Evolutionary conservation across 352 stramenopile species (phyloP), one percentile per base, ranked within the genome.

Genomic region (Phytopythium helicoides): DNA sequence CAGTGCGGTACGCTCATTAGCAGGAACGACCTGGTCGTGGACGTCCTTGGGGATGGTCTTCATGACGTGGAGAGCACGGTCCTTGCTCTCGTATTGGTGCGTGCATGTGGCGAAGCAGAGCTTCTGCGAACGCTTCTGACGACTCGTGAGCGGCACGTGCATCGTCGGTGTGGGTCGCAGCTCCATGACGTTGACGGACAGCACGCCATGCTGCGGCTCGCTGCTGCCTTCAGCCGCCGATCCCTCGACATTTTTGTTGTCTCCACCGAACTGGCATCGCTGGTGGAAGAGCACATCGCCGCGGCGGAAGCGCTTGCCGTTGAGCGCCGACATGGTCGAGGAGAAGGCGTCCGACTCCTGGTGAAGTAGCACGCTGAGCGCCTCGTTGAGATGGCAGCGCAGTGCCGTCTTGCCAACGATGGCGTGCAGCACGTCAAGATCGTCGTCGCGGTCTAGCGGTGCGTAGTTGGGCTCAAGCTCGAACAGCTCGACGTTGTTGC

Each of bases 371-470:
- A 85, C 71, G 19, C 81, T 87, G 12, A 87, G 48, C 25, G 85
- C 71, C 26, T 87, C 76, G 38, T 85, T 85, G n/a, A 87, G 38
- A 49, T 85, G 73, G 46, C 73, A 85, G 10, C 67, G 54, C 14
- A 87, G 68, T 47, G 81, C 71, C 14, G 66, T 77, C 33, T 66
- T 72, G 39, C 66, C 71, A 22, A 85, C 51, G 12, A 85, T 37
- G 0, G 73, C 73, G 48, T 87, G 64, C 3, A 73, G 68, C 38
- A 87, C 46, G 50, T 87, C 70, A 57, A 80, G 68, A 39, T 82
- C 75, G 51, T 74, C 68, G 21, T 66, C 54, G 11, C 47, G 47
- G 16, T 22, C 19, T 16, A 50, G 26, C 44, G 44, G 34, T 21
- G 64, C 52, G 12, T 52, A 40, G 19, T 47, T 71, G 6, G 75